Evolutionary conservation across 106 monocot genomes (phyloP).

Genomic region (Dioscorea alata): DNA sequence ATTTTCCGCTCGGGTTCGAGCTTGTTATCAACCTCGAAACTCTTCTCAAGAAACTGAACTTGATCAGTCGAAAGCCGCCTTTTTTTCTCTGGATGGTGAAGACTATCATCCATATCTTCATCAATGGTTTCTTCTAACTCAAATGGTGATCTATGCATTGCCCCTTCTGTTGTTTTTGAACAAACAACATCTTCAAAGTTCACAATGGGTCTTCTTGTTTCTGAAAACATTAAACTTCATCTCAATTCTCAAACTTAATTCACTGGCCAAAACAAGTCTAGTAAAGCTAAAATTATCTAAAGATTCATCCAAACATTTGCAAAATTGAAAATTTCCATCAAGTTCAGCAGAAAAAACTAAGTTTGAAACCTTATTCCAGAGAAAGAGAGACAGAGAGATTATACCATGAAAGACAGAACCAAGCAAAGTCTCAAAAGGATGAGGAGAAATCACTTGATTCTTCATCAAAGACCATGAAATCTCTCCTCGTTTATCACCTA

Average conservation of each 20-base stretch:
- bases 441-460: slow-evolving; percentile 33
- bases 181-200: slow-evolving; percentile 30
- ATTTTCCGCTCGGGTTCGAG: slow-evolving; percentile 65
- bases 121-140: slow-evolving; percentile 22
- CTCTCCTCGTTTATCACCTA: not conserved
- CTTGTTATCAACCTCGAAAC: slow-evolving; percentile 60
- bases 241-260: not conserved
- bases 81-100: slow-evolving; percentile 56
- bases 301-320: not conserved
- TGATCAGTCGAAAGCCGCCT: slow-evolving; percentile 38
- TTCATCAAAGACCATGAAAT: slow-evolving; percentile 38
- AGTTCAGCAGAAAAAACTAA: not conserved
- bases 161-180: slow-evolving; percentile 5
- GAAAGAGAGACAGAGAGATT: not conserved
- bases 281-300: not conserved
- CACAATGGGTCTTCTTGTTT: slow-evolving; percentile 43
- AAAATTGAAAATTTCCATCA: not conserved
- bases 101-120: slow-evolving; percentile 23
- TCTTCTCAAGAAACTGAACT: slow-evolving; percentile 52
- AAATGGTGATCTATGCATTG: slow-evolving; percentile 9
- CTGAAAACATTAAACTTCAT: slow-evolving; percentile 10
- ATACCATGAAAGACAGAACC: slow-evolving; percentile 13
- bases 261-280: too few species aligned
- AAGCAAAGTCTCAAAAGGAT: slow-evolving; percentile 30
- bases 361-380: not conserved